Conservation (phyloP, 257 asterid genomes). For the Nicotiana otophora region DNA sequence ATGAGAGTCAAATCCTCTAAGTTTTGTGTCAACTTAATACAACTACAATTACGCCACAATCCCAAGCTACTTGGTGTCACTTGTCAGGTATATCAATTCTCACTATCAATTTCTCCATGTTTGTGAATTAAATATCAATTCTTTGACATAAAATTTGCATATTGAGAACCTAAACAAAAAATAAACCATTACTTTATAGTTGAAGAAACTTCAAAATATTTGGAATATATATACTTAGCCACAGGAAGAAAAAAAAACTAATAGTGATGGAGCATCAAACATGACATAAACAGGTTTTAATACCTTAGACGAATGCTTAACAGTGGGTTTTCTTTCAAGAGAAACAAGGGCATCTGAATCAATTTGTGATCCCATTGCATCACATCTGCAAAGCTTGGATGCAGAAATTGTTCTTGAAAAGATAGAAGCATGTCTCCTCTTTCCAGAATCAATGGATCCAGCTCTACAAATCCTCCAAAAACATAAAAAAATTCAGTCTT, state of each 20-base stretch:
- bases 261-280: no score
- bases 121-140: no score
- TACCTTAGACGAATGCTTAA: slow-evolving; percentile 30
- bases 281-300: background rate
- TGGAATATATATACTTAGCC: no score
- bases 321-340: slow-evolving; percentile 17
- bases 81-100: background rate
- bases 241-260: no score
- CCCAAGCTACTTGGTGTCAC: background rate
- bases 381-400: background rate
- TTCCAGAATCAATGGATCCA: slow-evolving; percentile 42
- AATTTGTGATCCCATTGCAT: background rate
- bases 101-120: background rate
- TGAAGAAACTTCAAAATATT: no score
- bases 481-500: background rate
- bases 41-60: background rate
- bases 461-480: slow-evolving; percentile 36
- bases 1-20: background rate
- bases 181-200: no score
- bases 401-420: slow-evolving; percentile 52
- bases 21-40: background rate
- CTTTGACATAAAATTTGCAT: no score
- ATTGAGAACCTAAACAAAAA: no score
- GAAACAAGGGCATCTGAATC: slow-evolving; percentile 29
- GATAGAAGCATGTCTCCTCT: slow-evolving; percentile 19